Base-by-base conservation (phyloP, 352 stramenopile genomes). In the Albugo laibachii region DNA sequence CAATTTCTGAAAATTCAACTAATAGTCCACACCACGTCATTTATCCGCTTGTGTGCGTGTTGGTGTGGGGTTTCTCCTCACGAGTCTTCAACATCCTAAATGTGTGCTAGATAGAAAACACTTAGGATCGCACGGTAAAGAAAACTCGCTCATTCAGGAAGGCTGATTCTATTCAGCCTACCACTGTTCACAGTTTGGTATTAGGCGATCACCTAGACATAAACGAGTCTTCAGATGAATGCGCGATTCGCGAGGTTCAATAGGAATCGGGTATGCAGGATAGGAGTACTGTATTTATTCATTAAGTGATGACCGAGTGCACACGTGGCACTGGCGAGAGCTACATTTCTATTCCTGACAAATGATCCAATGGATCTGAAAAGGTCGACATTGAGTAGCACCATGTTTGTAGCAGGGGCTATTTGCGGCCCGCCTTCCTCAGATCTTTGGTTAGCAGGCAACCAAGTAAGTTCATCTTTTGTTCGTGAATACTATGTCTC, bases 321-420 rank as follows among this genome's bases (percentile, higher is more conserved):
- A 84, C 65, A 85, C 50, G 45, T 89, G 36, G 56, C 61, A 12
- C 53, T 54, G 36, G 55, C 1, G 1, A 37, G 59, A 20, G 35
- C 62, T 31, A 64, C 47, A 44, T 81, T 89, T 47, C 63, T 69
- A 14, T 80, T 76, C 41, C 68, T 82, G 42, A 89, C 76, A 11
- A 89, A 89, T 56, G 76, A 89, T 54, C 64, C 63, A 4, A 89
- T 86, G 76, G 59, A 80, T 50, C 62, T 81, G n/a, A 45, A 69
- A 89, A 50, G 65, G 54, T 52, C 44, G 85, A 49, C 76, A 31
- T 31, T 10, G 8, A 31, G 8, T 31, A 31, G 24, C 24, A 31
- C 3, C 24, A 31, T 3, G 24, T 31, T 87, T 43, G 38, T 24
- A 8, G 3, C 8, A 24, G 38, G 16, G 38, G 20, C 20, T 19